Evolutionary conservation across 2,329 filamentous ascomycete species (phyloP).

Genomic region (Penicillium sp.): DNA sequence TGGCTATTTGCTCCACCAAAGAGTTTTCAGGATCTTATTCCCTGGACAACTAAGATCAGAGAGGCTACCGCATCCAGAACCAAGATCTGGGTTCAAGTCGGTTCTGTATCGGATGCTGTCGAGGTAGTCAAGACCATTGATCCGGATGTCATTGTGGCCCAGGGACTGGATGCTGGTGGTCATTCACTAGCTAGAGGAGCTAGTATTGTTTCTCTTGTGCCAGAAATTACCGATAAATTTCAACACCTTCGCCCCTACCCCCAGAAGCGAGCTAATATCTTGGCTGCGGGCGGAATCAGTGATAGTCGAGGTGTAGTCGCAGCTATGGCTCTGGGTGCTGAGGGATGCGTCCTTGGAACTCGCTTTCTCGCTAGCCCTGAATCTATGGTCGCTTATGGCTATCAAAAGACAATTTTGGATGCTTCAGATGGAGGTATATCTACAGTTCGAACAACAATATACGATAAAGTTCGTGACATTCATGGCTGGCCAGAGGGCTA

Average conservation of each 20-base stretch:
- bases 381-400: slow-evolving; percentile 54
- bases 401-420: slow-evolving; percentile 48
- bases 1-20: slow-evolving; percentile 47
- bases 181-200: slow-evolving; percentile 55
- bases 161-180: slow-evolving; percentile 60
- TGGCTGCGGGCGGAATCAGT: slow-evolving; percentile 59
- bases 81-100: slow-evolving; percentile 59
- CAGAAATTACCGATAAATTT: slow-evolving; percentile 54
- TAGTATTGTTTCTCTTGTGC: slow-evolving; percentile 54
- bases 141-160: slow-evolving; percentile 58
- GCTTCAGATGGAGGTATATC: slow-evolving; percentile 57
- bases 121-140: not conserved
- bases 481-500: slow-evolving; percentile 62
- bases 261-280: slow-evolving; percentile 26
- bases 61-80: not conserved
- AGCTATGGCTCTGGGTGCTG: slow-evolving; percentile 56
- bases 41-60: not conserved
- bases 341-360: slow-evolving; percentile 65
- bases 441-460: slow-evolving; percentile 57
- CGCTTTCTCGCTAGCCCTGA: slow-evolving; percentile 62
- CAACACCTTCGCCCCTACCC: not conserved
- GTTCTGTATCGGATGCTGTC: slow-evolving; percentile 53
- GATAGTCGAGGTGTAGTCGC: slow-evolving; percentile 58
- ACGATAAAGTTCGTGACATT: slow-evolving; percentile 59
- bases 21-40: slow-evolving; percentile 22